Conservation (phyloP, 768 basidiomycete genomes). For the Floccularia luteovirens region DNA sequence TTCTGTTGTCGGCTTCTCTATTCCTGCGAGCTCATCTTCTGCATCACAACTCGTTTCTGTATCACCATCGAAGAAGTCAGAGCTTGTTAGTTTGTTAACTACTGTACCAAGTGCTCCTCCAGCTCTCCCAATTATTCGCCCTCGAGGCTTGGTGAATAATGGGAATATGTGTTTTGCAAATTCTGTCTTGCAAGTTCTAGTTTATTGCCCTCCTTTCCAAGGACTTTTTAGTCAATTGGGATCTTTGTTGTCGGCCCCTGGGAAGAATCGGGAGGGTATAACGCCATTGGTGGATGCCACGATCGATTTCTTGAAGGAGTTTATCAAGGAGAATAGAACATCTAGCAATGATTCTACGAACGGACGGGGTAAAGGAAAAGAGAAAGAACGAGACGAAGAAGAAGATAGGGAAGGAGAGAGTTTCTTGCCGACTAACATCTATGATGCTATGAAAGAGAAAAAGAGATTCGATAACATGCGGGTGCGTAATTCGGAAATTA, state of each 20-base stretch:
- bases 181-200: conserved; percentile 82
- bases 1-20: conserved; percentile 65
- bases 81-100: conserved; percentile 48
- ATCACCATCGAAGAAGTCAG: conserved; percentile 32
- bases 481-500: no score
- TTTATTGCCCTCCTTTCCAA: conserved; percentile 86
- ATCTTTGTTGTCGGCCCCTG: conserved; percentile 28
- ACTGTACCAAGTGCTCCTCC: conserved; percentile 18
- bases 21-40: conserved; percentile 39
- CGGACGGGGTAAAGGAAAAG: conserved; percentile 31
- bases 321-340: conserved; percentile 27
- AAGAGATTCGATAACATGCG: conserved; percentile 91
- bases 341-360: conserved; percentile 12
- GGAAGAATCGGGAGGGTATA: conserved; percentile 15
- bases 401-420: conserved; percentile 50
- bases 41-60: conserved; percentile 18
- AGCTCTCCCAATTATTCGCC: conserved; percentile 31
- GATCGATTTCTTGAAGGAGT: conserved; percentile 73
- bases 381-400: conserved; percentile 21
- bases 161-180: conserved; percentile 99
- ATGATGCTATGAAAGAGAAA: conserved; percentile 91
- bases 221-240: conserved; percentile 69
- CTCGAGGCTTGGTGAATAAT: conserved; percentile 85
- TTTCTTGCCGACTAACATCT: conserved; percentile 81
- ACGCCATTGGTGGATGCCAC: conserved; percentile 64